Evolutionary conservation across 2,329 filamentous ascomycete genomes (phyloP), one percentile per base, ranked within the genome.

Genomic region (Decorospora gaudefroyi): DNA sequence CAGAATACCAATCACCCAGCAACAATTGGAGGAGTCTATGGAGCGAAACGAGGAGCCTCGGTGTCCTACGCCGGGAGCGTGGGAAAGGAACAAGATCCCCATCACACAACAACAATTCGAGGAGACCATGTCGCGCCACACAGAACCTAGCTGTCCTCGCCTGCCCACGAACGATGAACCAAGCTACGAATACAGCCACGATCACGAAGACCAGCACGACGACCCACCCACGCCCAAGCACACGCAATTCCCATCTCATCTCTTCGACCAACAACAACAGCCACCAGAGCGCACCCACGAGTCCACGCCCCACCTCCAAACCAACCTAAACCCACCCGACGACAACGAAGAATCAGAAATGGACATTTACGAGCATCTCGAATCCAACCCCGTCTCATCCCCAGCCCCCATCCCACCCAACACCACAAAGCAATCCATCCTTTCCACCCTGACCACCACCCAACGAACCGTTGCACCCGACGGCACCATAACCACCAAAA

Each of bases 371-470:
- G 76, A 81, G 42, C 72, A 68, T 9, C 72, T 80, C 45, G 34
- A 46, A 3, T 38, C 41, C 18, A 21, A 11, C 2, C 16, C 37
- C 4, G n/a, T 9, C 6, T 26, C 30, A 17, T 26, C 5, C 9
- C 10, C 31, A 12, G 21, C 33, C 4, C 33, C 45, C 58, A 65
- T 16, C 6, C 13, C 41, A 25, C 28, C 33, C 7, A 36, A 16
- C 12, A 54, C 65, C 30, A 55, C 26, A n/a, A 47, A 49, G 4
- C 45, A 61, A 6, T 65, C 60, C 2, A 54, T 85, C 2, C 62
- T 84, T 1, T 81, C 80, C 0, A 82, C 79, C 1, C 67, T 81
- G 28, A 83, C 78, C 1, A 81, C 75, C 0, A 84, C 80, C 2
- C 76, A 82, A 50, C 78, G 78, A 3, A 76, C 72, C 3, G 76